phyloP scores from a whole-genome alignment of 1,139 yeast species.

The Saccharomycopsis crataegensis region DNA sequence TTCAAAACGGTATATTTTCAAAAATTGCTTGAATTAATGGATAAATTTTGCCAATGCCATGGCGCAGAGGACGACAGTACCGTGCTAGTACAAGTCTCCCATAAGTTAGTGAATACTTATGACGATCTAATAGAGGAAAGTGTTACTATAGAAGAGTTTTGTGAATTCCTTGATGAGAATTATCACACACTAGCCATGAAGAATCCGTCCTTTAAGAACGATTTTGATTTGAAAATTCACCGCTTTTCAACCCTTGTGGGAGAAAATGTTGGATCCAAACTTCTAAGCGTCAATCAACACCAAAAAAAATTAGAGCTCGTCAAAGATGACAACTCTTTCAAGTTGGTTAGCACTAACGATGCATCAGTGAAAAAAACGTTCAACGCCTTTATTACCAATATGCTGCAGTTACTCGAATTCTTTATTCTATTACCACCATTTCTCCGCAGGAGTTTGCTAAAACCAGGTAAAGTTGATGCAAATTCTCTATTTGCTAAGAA shows the following conservation, averaged over 20 bases:
- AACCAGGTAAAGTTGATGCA: neutral
- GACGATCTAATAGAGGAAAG: neutral
- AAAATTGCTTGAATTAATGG: neutral
- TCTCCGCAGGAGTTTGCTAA: neutral
- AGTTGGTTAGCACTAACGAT: neutral
- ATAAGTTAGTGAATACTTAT: neutral
- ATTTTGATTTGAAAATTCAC: neutral
- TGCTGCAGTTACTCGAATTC: conserved; percentile 3
- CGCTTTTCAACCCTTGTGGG: neutral
- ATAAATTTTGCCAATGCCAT: conserved; percentile 3
- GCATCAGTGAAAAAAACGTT: neutral
- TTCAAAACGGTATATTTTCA: neutral
- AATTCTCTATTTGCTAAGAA: neutral
- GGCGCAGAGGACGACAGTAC: neutral
- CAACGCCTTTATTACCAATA: neutral
- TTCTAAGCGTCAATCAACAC: neutral
- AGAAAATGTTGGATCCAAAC: neutral
- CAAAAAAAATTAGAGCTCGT: neutral
- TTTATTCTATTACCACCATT: conserved; percentile 9
- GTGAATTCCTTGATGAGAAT: conserved; percentile 5
- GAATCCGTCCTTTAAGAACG: neutral
- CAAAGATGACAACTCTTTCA: neutral
- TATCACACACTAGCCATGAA: neutral
- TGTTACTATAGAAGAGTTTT: conserved; percentile 1
- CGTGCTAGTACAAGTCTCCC: neutral